Base-by-base conservation (phyloP, 768 basidiomycete genomes). In the Mycena maculata region DNA sequence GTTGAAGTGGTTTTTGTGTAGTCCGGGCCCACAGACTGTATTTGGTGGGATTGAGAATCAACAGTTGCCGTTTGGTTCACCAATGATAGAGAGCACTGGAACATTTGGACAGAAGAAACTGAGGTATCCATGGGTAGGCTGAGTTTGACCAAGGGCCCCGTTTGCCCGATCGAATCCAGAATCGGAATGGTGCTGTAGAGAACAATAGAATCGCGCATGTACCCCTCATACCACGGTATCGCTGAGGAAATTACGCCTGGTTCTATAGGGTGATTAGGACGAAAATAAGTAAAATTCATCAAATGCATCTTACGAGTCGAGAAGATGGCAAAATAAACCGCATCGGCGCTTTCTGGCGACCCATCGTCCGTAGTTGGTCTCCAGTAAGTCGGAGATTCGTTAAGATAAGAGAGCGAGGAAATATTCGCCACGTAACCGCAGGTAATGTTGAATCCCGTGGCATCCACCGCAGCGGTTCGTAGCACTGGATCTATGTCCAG, bases 381-480 rank as follows among this genome's bases (percentile, higher is more conserved):
- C 33, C 8, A 36, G n/a, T 13, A 36, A 7, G 33, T 36, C 33
- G n/a, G n/a, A n/a, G n/a, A n/a, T n/a, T n/a, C n/a, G n/a, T n/a
- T n/a, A n/a, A n/a, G n/a, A n/a, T n/a, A n/a, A n/a, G n/a, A n/a
- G n/a, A n/a, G 33, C 33, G 33, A 7, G 13, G 48, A 4, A 13
- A 10, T 2, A 4, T 25, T n/a, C 48, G n/a, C 10, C 30, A 62
- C 0, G 23, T 2, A 62, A 2, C 52, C 52, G 18, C 60, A 61
- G 8, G 39, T 61, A n/a, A 61, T 33, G 28, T 61, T 53, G 50
- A 61, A 61, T 10, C 60, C 60, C 3, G 52, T 44, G 22, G 50
- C 60, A 8, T 25, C 20, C n/a, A 54, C 42, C 6, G 28, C 33
- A 6, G 42, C 41, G 38, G 28, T 62, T 3, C 60, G 50, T 1